Base-by-base conservation (phyloP, 1,139 yeast genomes). In the Debaryomycetaceae sp. region DNA sequence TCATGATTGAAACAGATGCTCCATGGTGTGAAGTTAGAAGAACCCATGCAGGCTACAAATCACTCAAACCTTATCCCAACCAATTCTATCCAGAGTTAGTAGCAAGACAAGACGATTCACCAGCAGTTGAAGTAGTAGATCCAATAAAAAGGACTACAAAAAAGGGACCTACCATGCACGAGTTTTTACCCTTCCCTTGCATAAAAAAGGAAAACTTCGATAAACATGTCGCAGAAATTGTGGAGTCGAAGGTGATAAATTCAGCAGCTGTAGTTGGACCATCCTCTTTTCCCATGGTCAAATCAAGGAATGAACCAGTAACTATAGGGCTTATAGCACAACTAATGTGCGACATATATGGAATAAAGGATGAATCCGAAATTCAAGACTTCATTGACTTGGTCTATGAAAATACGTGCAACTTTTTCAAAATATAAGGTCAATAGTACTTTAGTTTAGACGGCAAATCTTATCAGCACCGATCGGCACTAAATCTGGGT, bases 21-120 rank as follows among this genome's bases (percentile, higher is more conserved):
- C 99, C 99, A 1, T 93, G 99, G 99, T 93, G 99, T 67, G 98
- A 91, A 58, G 81, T 93, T 37, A 75, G 95, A 46, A 87, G 81
- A 51, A 76, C 95, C 6, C 97, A 89, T 60, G 90, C 91, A 3
- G 79, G 95, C 14, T 81, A 79, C 62, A 68, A 78, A 51, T 76
- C 68, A 51, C 58, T 87, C 24, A 63, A 80, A 0, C 58, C 69
- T 5, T 78, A 80, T 48, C 87, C 87, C 1, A 81, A 78, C 55
- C 66, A 60, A 22, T 80, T 71, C 46, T 81, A 80, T 51, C 87
- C 87, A 1, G 63, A 67, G 41, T 44, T 70, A 22, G 38, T 35
- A 11, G 42, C 24, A 3, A 42, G 23, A 31, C 38, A 48, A n/a
- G 38, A 47, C 5, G 41, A 42, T 34, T 24, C 39, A 35, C 38